These are phyloP conservation scores for Trichomonas gallinae DNA, from an alignment of 208 protist species.

Conservation along the genomic window DNA sequence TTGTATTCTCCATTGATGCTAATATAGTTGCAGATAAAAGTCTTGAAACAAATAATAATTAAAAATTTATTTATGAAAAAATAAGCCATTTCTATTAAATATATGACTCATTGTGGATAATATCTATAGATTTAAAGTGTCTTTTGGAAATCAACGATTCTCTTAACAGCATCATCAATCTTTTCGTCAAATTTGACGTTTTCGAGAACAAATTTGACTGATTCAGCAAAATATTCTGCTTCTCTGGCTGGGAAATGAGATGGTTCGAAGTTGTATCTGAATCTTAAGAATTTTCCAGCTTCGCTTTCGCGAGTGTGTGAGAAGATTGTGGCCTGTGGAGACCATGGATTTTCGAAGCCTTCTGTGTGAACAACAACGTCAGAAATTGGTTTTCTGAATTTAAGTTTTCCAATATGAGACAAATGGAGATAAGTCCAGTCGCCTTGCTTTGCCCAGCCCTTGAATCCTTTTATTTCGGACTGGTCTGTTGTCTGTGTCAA, in stretches of 20 bases:
- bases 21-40: no score
- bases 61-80: no score
- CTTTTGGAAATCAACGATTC: not conserved
- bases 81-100: no score
- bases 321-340: not conserved
- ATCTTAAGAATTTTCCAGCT: not conserved
- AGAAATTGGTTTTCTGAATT: not conserved
- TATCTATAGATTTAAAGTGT: not conserved
- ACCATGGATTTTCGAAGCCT: not conserved
- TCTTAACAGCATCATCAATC: not conserved
- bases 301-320: not conserved
- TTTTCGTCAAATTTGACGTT: not conserved
- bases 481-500: not conserved
- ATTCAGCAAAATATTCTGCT: not conserved
- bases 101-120: no score
- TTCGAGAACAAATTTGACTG: not conserved
- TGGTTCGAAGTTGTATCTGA: not conserved
- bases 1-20: no score
- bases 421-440: not conserved
- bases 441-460: not conserved
- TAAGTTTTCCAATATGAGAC: not conserved
- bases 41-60: no score
- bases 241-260: not conserved
- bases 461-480: not conserved
- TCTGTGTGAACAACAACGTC: not conserved